Evolutionary conservation across 768 basidiomycete genomes (phyloP).

Genomic region (Polyporus arcularius): DNA sequence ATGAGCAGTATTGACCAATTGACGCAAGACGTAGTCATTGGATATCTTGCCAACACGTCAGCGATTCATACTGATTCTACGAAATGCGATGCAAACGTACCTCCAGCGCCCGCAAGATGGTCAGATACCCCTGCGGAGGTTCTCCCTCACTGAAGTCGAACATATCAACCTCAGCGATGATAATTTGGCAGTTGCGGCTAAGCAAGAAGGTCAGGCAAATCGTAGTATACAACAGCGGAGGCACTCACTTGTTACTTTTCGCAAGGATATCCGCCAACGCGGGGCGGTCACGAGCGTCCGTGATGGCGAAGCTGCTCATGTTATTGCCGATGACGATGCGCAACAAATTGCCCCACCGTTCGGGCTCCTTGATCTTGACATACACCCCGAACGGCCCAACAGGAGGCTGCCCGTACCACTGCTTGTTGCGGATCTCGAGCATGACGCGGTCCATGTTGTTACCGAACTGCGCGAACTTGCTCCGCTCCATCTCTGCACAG

Average conservation of each 20-base stretch:
- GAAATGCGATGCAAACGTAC: constrained; percentile 43
- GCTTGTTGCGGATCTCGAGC: constrained; percentile 47
- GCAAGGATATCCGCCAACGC: constrained; percentile 58
- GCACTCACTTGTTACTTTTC: constrained; percentile 63
- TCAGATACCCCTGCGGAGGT: constrained; percentile 59
- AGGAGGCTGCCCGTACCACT: constrained; percentile 67
- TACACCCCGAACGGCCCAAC: constrained; percentile 80
- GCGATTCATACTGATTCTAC: not conserved
- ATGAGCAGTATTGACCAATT: constrained; percentile 71
- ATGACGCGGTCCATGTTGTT: constrained; percentile 59
- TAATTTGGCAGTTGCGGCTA: constrained; percentile 52
- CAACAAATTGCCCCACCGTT: constrained; percentile 67
- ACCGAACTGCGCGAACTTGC: constrained; percentile 65
- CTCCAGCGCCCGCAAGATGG: constrained; percentile 79
- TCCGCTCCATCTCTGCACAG: constrained; percentile 53
- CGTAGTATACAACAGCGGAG: not conserved
- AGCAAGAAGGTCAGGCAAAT: not conserved
- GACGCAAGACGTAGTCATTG: constrained; percentile 72
- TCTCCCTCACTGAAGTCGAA: constrained; percentile 84
- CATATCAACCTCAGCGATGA: constrained; percentile 69
- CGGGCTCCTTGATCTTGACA: constrained; percentile 71
- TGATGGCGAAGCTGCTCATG: constrained; percentile 75
- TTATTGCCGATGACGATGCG: constrained; percentile 55
- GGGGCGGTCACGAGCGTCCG: constrained; percentile 61
- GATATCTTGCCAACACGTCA: constrained; percentile 53